Percentiles rank a stretch among this genome's conserved stretches.
Evolutionary conservation across 306 rosid species (phyloP).

Genomic region (Prinsepia uniflora): DNA sequence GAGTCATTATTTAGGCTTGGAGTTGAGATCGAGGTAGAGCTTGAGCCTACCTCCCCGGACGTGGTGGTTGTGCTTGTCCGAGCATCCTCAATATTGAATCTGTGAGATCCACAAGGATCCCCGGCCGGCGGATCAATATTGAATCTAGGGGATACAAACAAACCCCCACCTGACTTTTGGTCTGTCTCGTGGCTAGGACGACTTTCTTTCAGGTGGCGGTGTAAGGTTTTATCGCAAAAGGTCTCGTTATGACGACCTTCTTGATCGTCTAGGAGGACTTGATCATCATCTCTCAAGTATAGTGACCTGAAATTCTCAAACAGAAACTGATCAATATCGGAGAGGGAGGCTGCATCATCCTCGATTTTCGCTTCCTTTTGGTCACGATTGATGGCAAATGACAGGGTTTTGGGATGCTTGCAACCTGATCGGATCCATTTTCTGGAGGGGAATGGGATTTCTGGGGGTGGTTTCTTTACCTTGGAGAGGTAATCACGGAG

Average conservation of each 20-base stretch:
- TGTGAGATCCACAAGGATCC: slow-evolving; percentile 41
- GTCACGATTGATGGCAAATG: slow-evolving; percentile 37
- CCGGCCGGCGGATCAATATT: slow-evolving; percentile 20
- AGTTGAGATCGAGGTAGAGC: slow-evolving; percentile 27
- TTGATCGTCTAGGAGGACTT: neutral
- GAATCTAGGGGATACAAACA: slow-evolving; percentile 42
- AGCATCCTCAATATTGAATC: slow-evolving; percentile 45
- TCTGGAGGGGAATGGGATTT: slow-evolving; percentile 43
- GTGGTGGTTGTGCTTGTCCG: slow-evolving; percentile 28
- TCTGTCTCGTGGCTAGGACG: neutral
- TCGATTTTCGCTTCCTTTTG: slow-evolving; percentile 4
- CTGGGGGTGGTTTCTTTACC: slow-evolving; percentile 40
- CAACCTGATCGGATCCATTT: slow-evolving; percentile 50
- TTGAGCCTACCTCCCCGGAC: slow-evolving; percentile 40
- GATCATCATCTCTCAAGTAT: slow-evolving; percentile 36
- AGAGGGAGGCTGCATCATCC: slow-evolving; percentile 53
- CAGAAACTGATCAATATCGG: slow-evolving; percentile 63
- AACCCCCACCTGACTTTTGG: slow-evolving; percentile 14
- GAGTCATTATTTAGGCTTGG: slow-evolving; percentile 10
- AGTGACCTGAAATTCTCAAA: slow-evolving; percentile 71
- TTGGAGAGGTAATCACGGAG: slow-evolving; percentile 42
- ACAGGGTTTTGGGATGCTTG: slow-evolving; percentile 58
- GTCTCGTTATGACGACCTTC: neutral
- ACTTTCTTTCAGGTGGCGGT: neutral
- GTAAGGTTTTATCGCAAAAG: slow-evolving; percentile 11